Base-by-base conservation (phyloP, 192 early-diverging fungal species). In the Glomus cerebriforme region DNA sequence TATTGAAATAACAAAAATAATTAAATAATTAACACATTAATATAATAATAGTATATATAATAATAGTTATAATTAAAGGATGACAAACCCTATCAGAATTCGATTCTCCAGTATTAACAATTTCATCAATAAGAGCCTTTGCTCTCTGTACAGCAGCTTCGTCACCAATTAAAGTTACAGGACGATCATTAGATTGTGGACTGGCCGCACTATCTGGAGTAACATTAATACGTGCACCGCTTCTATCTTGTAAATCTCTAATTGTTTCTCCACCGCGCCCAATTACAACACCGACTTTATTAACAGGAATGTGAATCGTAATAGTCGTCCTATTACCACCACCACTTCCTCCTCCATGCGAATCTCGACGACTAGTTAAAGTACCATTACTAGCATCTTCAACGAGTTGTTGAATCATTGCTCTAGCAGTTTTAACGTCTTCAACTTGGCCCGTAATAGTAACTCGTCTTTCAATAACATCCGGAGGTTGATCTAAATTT, bases 241-340 rank as follows among this genome's bases (percentile, higher is more conserved):
- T 89, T 35, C 87, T 76, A 59, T 87, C 85, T 82, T 95, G 91
- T 22, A 95, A 85, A 60, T 89, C 88, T 24, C 91, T 85, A 80
- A 95, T 95, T 15, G 88, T 95, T 80, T 95, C 93, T 17, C 93
- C 93, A 54, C 92, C 88, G 37, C 91, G 82, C 26, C 92, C 92
- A 84, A 97, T 97, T 7, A 97, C 91, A 45, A 97, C 84, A 0
- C 96, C 96, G 9, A 97, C 95, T 74, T 92, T 92, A 68, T 81
- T 73, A 34, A 84, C 85, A 24, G 92, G 92, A 72, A 93, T 89
- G 73, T 86, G 82, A 19, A 92, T 89, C 17, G 86, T 84, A n/a
- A 84, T 73, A 17, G 79, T 85, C 17, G 81, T 72, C 7, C 83
- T 81, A 70, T 81, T 73, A 49, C 82, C 37, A 32, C 82, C 79